Conservation (phyloP, 768 basidiomycete species). For the Macrocybe gigantea region DNA sequence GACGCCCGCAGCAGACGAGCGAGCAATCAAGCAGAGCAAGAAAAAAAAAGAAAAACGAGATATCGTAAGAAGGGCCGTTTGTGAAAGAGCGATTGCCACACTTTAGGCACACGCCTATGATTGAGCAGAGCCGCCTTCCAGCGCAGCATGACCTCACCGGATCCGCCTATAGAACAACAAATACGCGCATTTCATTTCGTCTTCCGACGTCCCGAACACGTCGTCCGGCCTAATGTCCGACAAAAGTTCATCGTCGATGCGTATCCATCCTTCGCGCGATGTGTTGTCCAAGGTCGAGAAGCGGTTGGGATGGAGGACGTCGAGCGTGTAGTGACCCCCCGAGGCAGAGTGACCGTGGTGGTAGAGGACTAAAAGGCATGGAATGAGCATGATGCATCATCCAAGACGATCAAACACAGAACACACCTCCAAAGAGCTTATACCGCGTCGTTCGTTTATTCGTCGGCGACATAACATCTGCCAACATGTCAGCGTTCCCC, state of each 20-base stretch:
- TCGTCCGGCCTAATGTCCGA: conserved; percentile 68
- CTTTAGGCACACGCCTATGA: conserved; percentile 1
- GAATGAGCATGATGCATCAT: not conserved
- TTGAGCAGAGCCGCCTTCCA: not conserved
- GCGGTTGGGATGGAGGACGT: conserved; percentile 73
- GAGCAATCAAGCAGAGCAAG: too few species aligned
- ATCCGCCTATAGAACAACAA: conserved; percentile 79
- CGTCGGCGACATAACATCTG: conserved; percentile 58
- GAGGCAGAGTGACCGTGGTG: conserved; percentile 90
- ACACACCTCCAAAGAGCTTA: conserved; percentile 78
- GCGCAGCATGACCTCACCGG: conserved; percentile 12
- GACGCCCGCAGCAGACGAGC: too few species aligned
- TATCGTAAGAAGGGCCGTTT: too few species aligned
- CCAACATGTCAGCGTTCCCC: conserved; percentile 1
- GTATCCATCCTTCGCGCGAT: conserved; percentile 71
- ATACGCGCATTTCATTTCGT: conserved; percentile 68
- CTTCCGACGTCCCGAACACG: conserved; percentile 48
- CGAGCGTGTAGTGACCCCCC: conserved; percentile 94
- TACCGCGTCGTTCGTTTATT: conserved; percentile 51
- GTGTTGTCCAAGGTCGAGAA: conserved; percentile 35
- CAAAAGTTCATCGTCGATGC: conserved; percentile 90
- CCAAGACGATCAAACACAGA: not conserved
- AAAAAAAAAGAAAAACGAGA: too few species aligned
- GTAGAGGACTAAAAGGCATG: conserved; percentile 58
- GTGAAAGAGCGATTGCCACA: too few species aligned